Evolutionary conservation across 129 eudicot species (phyloP), one percentile per base, ranked within the genome.

Genomic region (Flaveria linearis): DNA sequence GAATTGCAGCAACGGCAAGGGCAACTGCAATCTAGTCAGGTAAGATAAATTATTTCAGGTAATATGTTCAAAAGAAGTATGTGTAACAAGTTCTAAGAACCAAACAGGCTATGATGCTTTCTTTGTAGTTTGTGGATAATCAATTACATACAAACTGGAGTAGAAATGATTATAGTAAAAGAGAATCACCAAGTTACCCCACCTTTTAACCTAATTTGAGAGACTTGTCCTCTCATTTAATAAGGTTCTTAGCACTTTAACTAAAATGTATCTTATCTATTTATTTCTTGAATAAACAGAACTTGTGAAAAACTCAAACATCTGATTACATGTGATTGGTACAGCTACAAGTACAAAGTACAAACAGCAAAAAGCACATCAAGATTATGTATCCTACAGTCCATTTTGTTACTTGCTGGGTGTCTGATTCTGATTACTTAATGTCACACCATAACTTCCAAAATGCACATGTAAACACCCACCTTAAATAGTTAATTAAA

Each of bases 1-100:
- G 98, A 72, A 94, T 94, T 20, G 98, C 98, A 74, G 98, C 98
- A 75, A 94, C 98, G 7, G 98, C 98, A 74, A 94, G 97, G 76
- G 98, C 98, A 84, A 94, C 98, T 61, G 98, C 98, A 91, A 94
- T 94, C 98, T 94, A 78, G 72, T 69, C 77, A 82, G 51, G 75
- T 41, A 68, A 67, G 51, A 77, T 41, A 63, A 67, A 72, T 56
- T 75, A 55, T 25, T 47, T 79, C 25, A 65, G 75, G 58, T 7
- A 22, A 20, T 14, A 55, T 2, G n/a, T 9, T 60, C 41, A 60
- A 60, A 26, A 28, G 8, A 23, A 60, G 41, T 25, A 60, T 60
- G 10, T 60, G 39, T 23, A 25, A 60, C 66, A 60, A 9, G 66
- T 60, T 26, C 36, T 60, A 60, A 20, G 22, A 28, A 63, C 69